Evolutionary conservation across 768 basidiomycete species (phyloP).

Genomic region (Suillus brevipes): DNA sequence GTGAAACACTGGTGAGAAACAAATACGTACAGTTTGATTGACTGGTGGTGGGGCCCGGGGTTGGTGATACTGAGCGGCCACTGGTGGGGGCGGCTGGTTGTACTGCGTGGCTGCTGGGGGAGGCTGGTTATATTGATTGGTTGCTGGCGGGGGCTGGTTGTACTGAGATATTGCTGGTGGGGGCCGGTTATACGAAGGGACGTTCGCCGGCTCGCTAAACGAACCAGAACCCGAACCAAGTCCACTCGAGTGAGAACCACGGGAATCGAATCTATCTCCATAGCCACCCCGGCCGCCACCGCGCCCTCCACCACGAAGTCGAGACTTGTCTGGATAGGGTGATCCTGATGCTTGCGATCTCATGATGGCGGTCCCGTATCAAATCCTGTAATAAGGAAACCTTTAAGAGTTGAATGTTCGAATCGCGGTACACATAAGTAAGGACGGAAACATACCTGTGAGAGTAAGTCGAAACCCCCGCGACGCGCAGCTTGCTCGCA

Average conservation of each 20-base stretch:
- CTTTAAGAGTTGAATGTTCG: too few species aligned
- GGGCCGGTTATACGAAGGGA: conserved; percentile 28
- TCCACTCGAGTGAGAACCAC: conserved; percentile 32
- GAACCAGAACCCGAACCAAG: conserved; percentile 16
- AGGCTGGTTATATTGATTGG: conserved; percentile 28
- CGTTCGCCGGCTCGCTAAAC: conserved; percentile 28
- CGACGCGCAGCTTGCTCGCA: conserved; percentile 87
- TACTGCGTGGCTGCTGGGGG: conserved; percentile 23
- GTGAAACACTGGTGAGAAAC: background rate
- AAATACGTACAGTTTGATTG: conserved; percentile 32
- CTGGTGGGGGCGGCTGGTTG: conserved; percentile 23
- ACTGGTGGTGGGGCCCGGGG: conserved; percentile 22
- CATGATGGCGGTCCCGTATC: too few species aligned
- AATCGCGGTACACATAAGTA: too few species aligned
- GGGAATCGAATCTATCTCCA: conserved; percentile 45
- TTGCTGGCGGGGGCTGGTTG: conserved; percentile 16
- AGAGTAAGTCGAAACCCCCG: conserved; percentile 44
- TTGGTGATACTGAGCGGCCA: conserved; percentile 24
- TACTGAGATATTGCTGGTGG: conserved; percentile 11
- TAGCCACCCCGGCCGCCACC: conserved; percentile 40
- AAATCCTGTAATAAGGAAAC: too few species aligned
- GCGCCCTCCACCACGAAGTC: conserved; percentile 35
- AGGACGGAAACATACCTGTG: too few species aligned
- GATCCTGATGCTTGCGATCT: too few species aligned
- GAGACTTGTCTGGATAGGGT: too few species aligned